phyloP scores from a whole-genome alignment of 139 green algal genomes.

The Dunaliella sp. region DNA sequence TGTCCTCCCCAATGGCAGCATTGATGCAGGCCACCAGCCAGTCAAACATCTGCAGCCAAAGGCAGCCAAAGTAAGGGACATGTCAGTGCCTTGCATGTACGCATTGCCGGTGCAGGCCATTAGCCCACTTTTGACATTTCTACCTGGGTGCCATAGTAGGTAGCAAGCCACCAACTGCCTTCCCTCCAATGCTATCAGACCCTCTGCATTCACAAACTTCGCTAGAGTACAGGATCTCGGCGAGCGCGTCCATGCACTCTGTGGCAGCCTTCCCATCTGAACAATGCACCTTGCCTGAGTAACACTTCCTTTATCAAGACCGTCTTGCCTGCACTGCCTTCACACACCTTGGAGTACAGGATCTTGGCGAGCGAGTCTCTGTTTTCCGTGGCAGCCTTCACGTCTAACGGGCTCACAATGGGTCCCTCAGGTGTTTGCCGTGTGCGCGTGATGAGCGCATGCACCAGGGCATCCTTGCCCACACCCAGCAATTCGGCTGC shows the following conservation, averaged over 20 bases:
- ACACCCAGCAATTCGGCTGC: conserved; percentile 78
- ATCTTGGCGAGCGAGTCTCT: conserved; percentile 95
- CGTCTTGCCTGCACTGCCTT: no score
- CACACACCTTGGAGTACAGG: conserved; percentile 76
- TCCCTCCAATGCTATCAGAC: no score
- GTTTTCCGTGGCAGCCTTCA: conserved; percentile 78
- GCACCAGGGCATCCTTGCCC: conserved; percentile 62
- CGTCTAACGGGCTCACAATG: conserved; percentile 86
- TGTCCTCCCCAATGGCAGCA: conserved; percentile 58
- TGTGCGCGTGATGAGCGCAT: conserved; percentile 88
- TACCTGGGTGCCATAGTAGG: no score
- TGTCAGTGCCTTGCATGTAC: no score
- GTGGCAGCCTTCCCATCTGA: no score
- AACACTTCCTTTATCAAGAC: no score
- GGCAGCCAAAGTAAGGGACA: no score
- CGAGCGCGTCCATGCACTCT: no score
- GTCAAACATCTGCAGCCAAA: conserved; percentile 82
- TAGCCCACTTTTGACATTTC: background rate
- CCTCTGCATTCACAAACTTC: no score
- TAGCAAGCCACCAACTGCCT: no score
- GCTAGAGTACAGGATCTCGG: no score
- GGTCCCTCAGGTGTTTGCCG: conserved; percentile 84
- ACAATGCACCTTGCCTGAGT: no score
- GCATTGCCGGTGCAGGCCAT: background rate
- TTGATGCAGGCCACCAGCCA: conserved; percentile 87